Evolutionary conservation across 495 filamentous ascomycete species (phyloP).

Genomic region (Daldinia loculata): DNA sequence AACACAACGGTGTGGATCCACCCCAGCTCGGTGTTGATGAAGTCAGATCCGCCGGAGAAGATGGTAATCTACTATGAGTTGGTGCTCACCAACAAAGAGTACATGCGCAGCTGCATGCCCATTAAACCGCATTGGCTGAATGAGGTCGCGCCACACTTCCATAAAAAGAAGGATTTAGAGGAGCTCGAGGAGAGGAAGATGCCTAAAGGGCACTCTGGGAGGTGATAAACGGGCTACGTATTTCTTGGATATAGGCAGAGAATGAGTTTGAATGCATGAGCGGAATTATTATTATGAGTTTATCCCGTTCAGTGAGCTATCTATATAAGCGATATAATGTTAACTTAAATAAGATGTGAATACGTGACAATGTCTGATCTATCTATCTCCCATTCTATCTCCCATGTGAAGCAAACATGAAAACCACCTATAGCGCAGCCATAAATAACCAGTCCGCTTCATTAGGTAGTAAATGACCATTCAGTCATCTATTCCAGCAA

Average conservation of each 20-base stretch:
- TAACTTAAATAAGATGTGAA: not conserved
- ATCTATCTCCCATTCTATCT: not conserved
- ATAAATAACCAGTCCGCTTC: not conserved
- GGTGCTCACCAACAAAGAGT: conserved; percentile 93
- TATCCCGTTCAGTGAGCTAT: not conserved
- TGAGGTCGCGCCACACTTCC: conserved; percentile 94
- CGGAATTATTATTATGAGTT: not conserved
- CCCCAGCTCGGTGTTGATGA: conserved; percentile 82
- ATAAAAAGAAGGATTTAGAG: conserved; percentile 93
- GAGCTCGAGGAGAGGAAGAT: conserved; percentile 81
- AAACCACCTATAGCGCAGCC: not conserved
- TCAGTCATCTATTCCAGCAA: conserved; percentile 32
- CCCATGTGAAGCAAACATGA: not conserved
- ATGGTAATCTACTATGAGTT: conserved; percentile 93
- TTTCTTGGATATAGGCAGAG: conserved; percentile 5
- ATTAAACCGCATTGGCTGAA: conserved; percentile 85
- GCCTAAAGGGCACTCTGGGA: conserved; percentile 48
- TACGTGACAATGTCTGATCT: not conserved
- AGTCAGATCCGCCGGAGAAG: conserved; percentile 77
- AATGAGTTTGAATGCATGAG: not conserved
- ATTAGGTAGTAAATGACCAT: not conserved
- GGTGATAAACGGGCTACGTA: conserved; percentile 1
- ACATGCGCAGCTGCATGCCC: conserved; percentile 88
- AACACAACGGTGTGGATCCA: conserved; percentile 90
- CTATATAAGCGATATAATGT: not conserved